A percentile compares a stretch with the other conserved stretches of the same genome.
phyloP scores from a whole-genome alignment of 768 basidiomycete genomes.

The Tricholoma bakamatsutake region DNA sequence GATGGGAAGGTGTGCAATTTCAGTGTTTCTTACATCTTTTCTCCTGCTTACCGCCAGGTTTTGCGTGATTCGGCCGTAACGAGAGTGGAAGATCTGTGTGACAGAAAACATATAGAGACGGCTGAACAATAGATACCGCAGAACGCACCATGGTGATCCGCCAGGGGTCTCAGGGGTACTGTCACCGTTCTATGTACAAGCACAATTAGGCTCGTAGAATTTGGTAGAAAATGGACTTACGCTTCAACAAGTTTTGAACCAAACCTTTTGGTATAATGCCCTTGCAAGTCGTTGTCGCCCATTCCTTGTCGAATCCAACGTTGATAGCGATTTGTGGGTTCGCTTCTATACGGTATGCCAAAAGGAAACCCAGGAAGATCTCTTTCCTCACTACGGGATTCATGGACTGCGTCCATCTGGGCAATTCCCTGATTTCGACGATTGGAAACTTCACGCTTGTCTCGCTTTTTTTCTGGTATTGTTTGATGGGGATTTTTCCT shows the following conservation, averaged over 20 bases:
- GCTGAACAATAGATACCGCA: not conserved
- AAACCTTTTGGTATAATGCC: constrained; percentile 53
- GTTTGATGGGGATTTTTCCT: constrained; percentile 56
- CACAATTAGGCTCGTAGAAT: not conserved
- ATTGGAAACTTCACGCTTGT: constrained; percentile 26
- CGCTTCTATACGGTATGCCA: constrained; percentile 33
- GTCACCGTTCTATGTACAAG: constrained; percentile 37
- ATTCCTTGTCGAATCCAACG: constrained; percentile 23
- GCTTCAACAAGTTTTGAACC: constrained; percentile 41
- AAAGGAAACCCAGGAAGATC: constrained; percentile 41
- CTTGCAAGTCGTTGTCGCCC: constrained; percentile 32
- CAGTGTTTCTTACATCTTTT: constrained; percentile 20
- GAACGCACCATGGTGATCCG: constrained; percentile 45
- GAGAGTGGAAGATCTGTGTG: constrained; percentile 35
- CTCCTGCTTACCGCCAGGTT: constrained; percentile 18
- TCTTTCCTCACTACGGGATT: constrained; percentile 5
- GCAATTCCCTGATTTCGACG: constrained; percentile 40
- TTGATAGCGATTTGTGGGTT: constrained; percentile 45
- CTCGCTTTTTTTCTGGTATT: constrained; percentile 25
- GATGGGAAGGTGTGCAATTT: not conserved
- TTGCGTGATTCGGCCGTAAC: constrained; percentile 31
- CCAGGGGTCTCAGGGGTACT: constrained; percentile 45
- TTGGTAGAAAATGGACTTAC: constrained; percentile 23
- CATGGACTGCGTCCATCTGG: constrained; percentile 34
- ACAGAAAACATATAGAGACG: not conserved